Evolutionary conservation across 2,329 filamentous ascomycete species (phyloP), one percentile per base, ranked within the genome.

Genomic region (Fusarium ambrosium): DNA sequence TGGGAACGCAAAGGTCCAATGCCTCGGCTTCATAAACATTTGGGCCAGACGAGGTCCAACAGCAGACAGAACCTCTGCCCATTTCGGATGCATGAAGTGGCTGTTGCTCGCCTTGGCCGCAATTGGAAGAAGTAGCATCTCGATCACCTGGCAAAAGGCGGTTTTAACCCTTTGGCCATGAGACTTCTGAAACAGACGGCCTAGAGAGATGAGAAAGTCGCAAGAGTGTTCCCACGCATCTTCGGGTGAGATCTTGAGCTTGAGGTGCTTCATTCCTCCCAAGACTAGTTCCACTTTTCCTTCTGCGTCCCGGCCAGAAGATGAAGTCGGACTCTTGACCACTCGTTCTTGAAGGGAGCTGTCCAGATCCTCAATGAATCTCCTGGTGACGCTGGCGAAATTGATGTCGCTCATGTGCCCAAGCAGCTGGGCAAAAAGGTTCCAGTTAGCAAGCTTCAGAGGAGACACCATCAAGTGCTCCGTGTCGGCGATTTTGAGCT

Each of bases 401-500:
- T 97, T 96, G 74, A 97, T 92, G 53, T 94, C 93, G 83, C 97
- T 98, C 94, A 99, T 98, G 43, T 95, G 93, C n/a, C 97, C 97
- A 1, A 99, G 89, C 4, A 99, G 87, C 79, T 98, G 94, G 22
- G 95, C 93, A 81, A 98, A 98, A 4, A 99, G 91, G 69, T 94
- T 94, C 96, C 96, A 99, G 79, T 99, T 99, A 16, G 97, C 94
- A 83, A 97, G 91, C 75, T 95, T 95, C 27, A 98, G 86, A 1
- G 94, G 92, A 0, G 95, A 98, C 10, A 92, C 87, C 71, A 91
- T 87, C 4, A 96, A 86, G 79, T 95, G 92, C 9, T 98, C 95
- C 0, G 94, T 92, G 70, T 98, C 95, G 9, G 95, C 93, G 55
- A 93, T 93, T 80, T 95, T 97, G 11, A 99, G 88, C 82, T 98